Base-by-base conservation (phyloP, 1,284 basidiomycete genomes). In the Schizophyllum amplum region DNA sequence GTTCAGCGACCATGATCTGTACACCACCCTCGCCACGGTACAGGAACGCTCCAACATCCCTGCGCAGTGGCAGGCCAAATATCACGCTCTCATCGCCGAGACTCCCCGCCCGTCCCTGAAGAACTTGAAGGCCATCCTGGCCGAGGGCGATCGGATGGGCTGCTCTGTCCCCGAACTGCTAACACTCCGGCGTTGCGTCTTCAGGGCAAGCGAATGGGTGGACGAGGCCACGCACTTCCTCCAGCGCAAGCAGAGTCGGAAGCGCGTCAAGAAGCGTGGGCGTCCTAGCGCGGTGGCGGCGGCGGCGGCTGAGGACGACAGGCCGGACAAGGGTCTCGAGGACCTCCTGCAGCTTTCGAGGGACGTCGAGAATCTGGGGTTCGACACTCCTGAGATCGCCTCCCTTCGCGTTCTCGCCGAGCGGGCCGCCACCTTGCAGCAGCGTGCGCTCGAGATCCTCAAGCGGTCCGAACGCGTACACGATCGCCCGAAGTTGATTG, bases 121-220 rank as follows among this genome's bases (percentile, higher is more conserved):
- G 58, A 80, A 80, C 25, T 79, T 98, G 56, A 84, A 87, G 25
- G 83, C 87, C 5, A 74, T 96, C 17, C 76, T 93, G 23, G 81
- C 87, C 0, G 94, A 98, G 68, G 94, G 91, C 21, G 93, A 97
- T 63, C 85, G 86, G 57, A 92, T 96, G 66, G 84, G 83, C 52
- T 82, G 84, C 66, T 77, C 79, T 23, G 77, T 97, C 20, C 77
- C 83, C 1, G 92, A 94, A 68, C 76, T 95, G 52, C 71, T 75
- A 21, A 74, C 83, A 51, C 79, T 98, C 51, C 82, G 86, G 52
- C 87, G 83, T 66, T 93, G 92, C 67, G 88, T 97, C 54, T 78
- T 72, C 47, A 80, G 84, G 58, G 94, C 90, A 23, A 90, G 86
- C 63, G 84, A 88, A 60, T 96, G 94, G 93, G 76, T 94, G 4